Evolutionary conservation across 768 basidiomycete species (phyloP).

Genomic region (Bullera alba): DNA sequence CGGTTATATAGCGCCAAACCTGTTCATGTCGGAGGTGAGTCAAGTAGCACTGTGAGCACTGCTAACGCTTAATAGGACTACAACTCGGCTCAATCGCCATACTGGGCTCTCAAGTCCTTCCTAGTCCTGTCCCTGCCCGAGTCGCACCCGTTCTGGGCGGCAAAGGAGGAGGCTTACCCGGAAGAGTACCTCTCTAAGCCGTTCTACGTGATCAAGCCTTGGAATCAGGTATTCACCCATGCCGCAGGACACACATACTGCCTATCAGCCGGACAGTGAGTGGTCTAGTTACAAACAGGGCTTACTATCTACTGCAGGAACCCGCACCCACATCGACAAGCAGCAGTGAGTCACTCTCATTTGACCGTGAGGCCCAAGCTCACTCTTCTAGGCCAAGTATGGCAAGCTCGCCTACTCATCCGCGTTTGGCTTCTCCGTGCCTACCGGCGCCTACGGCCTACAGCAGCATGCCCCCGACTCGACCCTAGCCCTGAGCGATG

Average conservation of each 20-base stretch:
- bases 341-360: slow-evolving; percentile 5
- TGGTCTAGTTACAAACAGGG: slow-evolving; percentile 18
- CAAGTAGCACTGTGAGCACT: neutral
- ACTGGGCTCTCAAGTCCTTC: slow-evolving; percentile 73
- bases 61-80: slow-evolving; percentile 12
- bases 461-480: slow-evolving; percentile 65
- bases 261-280: slow-evolving; percentile 60
- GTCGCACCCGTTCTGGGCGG: slow-evolving; percentile 64
- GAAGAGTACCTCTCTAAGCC: slow-evolving; percentile 45
- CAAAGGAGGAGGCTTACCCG: slow-evolving; percentile 60
- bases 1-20: slow-evolving; percentile 62
- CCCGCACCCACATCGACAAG: slow-evolving; percentile 8
- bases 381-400: slow-evolving; percentile 71
- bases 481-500: slow-evolving; percentile 63
- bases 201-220: slow-evolving; percentile 11
- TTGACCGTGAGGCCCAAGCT: slow-evolving; percentile 66
- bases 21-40: slow-evolving; percentile 55
- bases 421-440: slow-evolving; percentile 67
- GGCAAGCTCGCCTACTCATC: slow-evolving; percentile 68
- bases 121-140: slow-evolving; percentile 58
- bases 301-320: slow-evolving; percentile 3
- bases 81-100: slow-evolving; percentile 56
- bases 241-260: slow-evolving; percentile 55
- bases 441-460: slow-evolving; percentile 58
- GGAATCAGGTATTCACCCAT: slow-evolving; percentile 28